Percentiles rank a stretch among this genome's conserved stretches.
phyloP scores from a whole-genome alignment of 108 stramenopile species.

The Mayamaea pseudoterrestris region DNA sequence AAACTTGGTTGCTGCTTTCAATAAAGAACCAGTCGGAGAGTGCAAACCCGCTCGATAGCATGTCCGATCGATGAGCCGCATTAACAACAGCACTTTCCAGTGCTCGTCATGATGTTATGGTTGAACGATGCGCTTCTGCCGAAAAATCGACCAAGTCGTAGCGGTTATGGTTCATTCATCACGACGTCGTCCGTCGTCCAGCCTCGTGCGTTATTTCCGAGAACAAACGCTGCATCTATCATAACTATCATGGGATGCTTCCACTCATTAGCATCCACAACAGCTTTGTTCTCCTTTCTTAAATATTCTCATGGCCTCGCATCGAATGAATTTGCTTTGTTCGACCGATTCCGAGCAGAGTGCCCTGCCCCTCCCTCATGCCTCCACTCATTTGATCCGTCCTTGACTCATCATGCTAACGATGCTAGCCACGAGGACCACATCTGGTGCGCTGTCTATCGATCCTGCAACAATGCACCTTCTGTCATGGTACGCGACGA shows the following conservation, averaged over 20 bases:
- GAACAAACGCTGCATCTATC: neutral
- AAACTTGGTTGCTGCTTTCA: neutral
- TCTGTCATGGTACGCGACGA: slow-evolving; percentile 64
- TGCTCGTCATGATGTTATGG: neutral
- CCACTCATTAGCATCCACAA: neutral
- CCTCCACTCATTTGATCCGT: slow-evolving; percentile 36
- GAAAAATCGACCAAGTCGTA: neutral
- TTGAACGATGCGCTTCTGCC: neutral
- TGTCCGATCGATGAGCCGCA: neutral
- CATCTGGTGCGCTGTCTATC: slow-evolving; percentile 68
- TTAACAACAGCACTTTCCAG: neutral
- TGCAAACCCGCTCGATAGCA: neutral
- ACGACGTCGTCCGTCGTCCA: too few species aligned
- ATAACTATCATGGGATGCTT: neutral
- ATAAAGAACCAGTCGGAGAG: neutral
- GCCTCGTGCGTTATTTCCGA: too few species aligned
- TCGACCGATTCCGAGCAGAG: slow-evolving; percentile 44
- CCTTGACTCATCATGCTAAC: slow-evolving; percentile 12
- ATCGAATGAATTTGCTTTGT: slow-evolving; percentile 4
- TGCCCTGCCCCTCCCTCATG: slow-evolving; percentile 41
- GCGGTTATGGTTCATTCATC: too few species aligned
- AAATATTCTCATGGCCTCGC: neutral
- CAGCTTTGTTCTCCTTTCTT: neutral
- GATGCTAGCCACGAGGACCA: slow-evolving; percentile 6
- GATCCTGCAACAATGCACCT: slow-evolving; percentile 66